Evolutionary conservation across 2,329 filamentous ascomycete genomes (phyloP), one percentile per base, ranked within the genome.

Genomic region (Pseudopyricularia cyperi): DNA sequence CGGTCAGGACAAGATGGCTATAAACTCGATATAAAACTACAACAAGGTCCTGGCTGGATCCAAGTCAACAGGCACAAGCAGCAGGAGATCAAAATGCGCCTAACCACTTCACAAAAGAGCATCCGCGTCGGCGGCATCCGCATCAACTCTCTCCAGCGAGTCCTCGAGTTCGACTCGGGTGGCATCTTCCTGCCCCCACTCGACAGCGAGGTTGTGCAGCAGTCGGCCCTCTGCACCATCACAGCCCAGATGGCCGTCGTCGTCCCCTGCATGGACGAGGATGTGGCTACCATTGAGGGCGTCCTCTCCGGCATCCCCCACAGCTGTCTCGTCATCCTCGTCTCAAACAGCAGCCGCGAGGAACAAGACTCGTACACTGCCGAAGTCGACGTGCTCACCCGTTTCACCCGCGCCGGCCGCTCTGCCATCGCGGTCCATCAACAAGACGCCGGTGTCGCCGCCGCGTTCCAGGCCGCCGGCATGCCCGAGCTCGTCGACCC

Each of bases 241-340:
- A 32, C 39, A 28, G 28, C 17, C 3, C 50, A 60, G 35, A 64
- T 59, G 57, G 59, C 55, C 52, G 62, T 66, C 28, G 58, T 66
- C 2, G 60, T 66, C 0, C 62, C 63, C 4, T 65, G 63, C 57
- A 66, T 61, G 53, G 56, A 65, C 53, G 64, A 66, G 52, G 44
- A 55, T 2, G 50, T 57, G 11, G 26, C 53, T 8, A 58, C 57
- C 26, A 61, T 66, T 46, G 30, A 56, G 24, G 57, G 56, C 24
- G 63, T 66, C 8, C 54, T 65, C 34, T 54, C 56, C 2, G 62
- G 60, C 7, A 63, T 66, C 15, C 63, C 63, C 0, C 50, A 57
- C 17, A 50, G 52, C 34, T 64, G 63, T 53, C 55, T 62, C 7
- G 55, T 63, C 50, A 57, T 65, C n/a, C 46, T 64, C 5, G 62